Base-by-base conservation (phyloP, 2,329 filamentous ascomycete genomes). In the Aciculosporium take region DNA sequence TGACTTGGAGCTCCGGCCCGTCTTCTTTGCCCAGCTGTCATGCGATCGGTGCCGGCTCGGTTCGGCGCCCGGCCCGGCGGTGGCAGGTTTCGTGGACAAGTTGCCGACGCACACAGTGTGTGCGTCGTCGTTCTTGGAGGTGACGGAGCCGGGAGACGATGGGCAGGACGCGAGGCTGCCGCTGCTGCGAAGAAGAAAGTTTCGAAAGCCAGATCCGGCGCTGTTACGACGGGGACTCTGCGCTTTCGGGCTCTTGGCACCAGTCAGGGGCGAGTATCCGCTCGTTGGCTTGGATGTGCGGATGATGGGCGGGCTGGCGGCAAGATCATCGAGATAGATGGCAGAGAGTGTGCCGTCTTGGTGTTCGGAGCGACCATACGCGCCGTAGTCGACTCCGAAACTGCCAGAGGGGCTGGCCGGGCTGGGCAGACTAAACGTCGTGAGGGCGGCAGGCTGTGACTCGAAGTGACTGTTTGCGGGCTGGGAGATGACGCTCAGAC, bases 241-340 rank as follows among this genome's bases (percentile, higher is more conserved):
- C 1, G 48, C 51, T 27, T 46, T 48, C 17, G 68, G 67, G 13
- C 62, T 73, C 50, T 70, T 77, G 44, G 71, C 70, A 0, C 79
- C 74, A n/a, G 81, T 86, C 39, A 84, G 62, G 15, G 78, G 64
- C 8, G 83, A 87, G 52, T 79, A 76, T 41, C 83, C 84, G 39
- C 82, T 85, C 0, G 84, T 84, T 7, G 80, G 81, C 58, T 88
- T 88, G 25, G 85, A 76, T 25, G 88, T 94, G 48, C 81, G 79
- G 51, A 93, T 74, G 41, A 89, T 74, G 15, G 87, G 86, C 10
- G 85, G 65, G 37, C 67, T 65, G 18, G 76, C 76, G 24, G 76
- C 70, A 34, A 79, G 62, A 41, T 80, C 72, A 60, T 79, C 71
- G 48, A 79, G 60, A 9, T 70, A 65, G 5, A 65, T 51, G 33